Percentiles rank a stretch among this genome's conserved stretches.
These are phyloP conservation scores for Metschnikowia borealis DNA, from an alignment of 805 yeast genomes.

Conservation along the genomic window DNA sequence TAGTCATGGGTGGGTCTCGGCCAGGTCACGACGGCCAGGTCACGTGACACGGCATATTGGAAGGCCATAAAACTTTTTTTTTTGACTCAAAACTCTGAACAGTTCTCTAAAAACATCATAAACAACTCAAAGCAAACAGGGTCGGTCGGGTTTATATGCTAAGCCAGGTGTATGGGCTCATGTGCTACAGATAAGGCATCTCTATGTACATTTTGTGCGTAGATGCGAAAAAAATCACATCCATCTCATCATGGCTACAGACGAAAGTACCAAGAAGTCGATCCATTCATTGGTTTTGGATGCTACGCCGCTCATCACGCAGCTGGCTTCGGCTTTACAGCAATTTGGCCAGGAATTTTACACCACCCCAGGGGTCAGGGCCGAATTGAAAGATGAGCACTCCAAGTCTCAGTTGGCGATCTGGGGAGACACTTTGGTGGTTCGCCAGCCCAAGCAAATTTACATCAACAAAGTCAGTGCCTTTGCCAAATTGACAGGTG, in stretches of 20 bases:
- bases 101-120: too few species aligned
- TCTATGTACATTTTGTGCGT: background rate
- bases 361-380: slow-evolving; percentile 89
- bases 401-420: slow-evolving; percentile 73
- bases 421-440: slow-evolving; percentile 70
- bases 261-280: slow-evolving; percentile 5
- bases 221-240: slow-evolving; percentile 5
- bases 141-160: too few species aligned
- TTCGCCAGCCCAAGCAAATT: slow-evolving; percentile 73
- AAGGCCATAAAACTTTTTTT: background rate
- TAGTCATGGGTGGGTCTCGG: too few species aligned
- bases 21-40: background rate
- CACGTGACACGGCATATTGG: background rate
- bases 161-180: too few species aligned
- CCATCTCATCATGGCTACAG: slow-evolving; percentile 1
- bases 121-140: too few species aligned
- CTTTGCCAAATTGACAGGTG: slow-evolving; percentile 89
- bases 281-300: slow-evolving; percentile 45
- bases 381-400: slow-evolving; percentile 81
- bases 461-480: slow-evolving; percentile 62
- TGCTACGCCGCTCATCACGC: slow-evolving; percentile 93
- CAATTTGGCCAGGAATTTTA: slow-evolving; percentile 66
- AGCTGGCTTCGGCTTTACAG: slow-evolving; percentile 68
- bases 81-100: background rate
- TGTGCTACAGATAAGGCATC: slow-evolving; percentile 3